A percentile compares a stretch with the other conserved stretches of the same genome.
These are phyloP conservation scores for Monilinia polystroma DNA, from an alignment of 2,329 filamentous ascomycete genomes.

Conservation along the genomic window DNA sequence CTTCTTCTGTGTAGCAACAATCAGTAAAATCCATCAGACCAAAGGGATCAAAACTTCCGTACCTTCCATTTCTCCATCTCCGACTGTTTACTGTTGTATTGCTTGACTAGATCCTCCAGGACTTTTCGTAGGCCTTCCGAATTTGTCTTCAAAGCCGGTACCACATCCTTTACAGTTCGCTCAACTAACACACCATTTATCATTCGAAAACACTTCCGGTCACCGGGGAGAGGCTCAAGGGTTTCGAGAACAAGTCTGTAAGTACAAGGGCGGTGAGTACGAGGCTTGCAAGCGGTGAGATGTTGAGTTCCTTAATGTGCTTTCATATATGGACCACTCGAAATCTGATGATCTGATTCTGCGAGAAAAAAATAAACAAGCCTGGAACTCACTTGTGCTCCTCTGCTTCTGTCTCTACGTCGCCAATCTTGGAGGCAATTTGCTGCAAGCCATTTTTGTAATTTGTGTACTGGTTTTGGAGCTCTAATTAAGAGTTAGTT, in stretches of 20 bases:
- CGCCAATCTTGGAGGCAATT: conserved; percentile 92
- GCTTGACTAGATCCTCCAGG: conserved; percentile 89
- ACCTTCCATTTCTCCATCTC: conserved; percentile 99
- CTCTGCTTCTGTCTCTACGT: conserved; percentile 95
- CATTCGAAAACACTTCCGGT: conserved; percentile 97
- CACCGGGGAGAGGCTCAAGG: conserved; percentile 73
- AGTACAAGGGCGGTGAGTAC: conserved; percentile 44
- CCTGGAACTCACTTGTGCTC: conserved; percentile 80
- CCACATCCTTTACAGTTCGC: conserved; percentile 87
- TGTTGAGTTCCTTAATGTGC: conserved; percentile 11
- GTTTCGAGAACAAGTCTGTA: conserved; percentile 90
- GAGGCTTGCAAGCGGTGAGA: conserved; percentile 32
- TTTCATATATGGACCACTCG: not conserved
- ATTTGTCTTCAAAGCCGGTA: conserved; percentile 89
- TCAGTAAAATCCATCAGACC: conserved; percentile 26
- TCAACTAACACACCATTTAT: conserved; percentile 97
- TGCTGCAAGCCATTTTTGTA: conserved; percentile 81
- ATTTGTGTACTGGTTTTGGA: conserved; percentile 76
- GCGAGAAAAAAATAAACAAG: conserved; percentile 1
- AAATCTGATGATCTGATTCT: not conserved
- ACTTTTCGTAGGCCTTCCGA: conserved; percentile 92
- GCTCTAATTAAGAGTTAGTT: conserved; percentile 52
- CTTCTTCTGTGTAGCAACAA: conserved; percentile 65
- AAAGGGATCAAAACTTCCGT: conserved; percentile 40
- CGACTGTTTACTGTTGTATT: conserved; percentile 91